phyloP scores from a whole-genome alignment of 2,329 filamentous ascomycete species.

The Mollisiaceae sp. region DNA sequence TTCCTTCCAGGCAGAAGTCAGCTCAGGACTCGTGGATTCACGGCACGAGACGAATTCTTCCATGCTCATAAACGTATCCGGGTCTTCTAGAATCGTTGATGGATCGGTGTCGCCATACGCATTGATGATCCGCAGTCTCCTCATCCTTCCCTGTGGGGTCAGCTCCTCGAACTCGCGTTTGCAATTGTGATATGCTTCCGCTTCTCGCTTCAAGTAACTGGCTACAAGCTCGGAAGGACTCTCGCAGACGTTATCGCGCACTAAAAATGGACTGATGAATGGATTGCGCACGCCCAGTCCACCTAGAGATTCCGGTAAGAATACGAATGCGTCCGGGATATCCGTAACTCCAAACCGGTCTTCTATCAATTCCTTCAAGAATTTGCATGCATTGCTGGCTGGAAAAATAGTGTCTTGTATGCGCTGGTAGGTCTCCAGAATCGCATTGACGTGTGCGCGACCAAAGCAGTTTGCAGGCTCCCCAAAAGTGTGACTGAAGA shows the following conservation, averaged over 20 bases:
- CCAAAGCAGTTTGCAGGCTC: conserved; percentile 58
- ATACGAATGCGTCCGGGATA: conserved; percentile 47
- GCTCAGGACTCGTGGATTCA: conserved; percentile 36
- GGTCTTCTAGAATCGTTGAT: conserved; percentile 21
- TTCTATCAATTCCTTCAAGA: conserved; percentile 53
- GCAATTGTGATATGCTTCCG: conserved; percentile 41
- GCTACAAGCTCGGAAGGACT: conserved; percentile 34
- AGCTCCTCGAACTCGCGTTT: conserved; percentile 40
- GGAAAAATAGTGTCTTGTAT: conserved; percentile 57
- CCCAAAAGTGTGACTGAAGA: conserved; percentile 62
- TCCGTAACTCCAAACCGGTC: conserved; percentile 50
- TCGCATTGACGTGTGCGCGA: conserved; percentile 57
- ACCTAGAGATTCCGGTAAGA: conserved; percentile 45
- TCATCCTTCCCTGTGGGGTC: conserved; percentile 28
- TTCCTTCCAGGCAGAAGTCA: conserved; percentile 5
- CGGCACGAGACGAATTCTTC: conserved; percentile 46
- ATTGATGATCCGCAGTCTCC: conserved; percentile 16
- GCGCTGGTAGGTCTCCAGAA: conserved; percentile 54
- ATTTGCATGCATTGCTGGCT: conserved; percentile 47
- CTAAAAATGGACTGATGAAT: conserved; percentile 43
- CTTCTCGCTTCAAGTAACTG: conserved; percentile 40
- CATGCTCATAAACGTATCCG: conserved; percentile 43
- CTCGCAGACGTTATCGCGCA: conserved; percentile 30
- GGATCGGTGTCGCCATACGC: conserved; percentile 22
- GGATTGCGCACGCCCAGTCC: conserved; percentile 47